A percentile compares a stretch with the other conserved stretches of the same genome.
Evolutionary conservation across 2,329 filamentous ascomycete genomes (phyloP).

Genomic region (Apiospora marii): DNA sequence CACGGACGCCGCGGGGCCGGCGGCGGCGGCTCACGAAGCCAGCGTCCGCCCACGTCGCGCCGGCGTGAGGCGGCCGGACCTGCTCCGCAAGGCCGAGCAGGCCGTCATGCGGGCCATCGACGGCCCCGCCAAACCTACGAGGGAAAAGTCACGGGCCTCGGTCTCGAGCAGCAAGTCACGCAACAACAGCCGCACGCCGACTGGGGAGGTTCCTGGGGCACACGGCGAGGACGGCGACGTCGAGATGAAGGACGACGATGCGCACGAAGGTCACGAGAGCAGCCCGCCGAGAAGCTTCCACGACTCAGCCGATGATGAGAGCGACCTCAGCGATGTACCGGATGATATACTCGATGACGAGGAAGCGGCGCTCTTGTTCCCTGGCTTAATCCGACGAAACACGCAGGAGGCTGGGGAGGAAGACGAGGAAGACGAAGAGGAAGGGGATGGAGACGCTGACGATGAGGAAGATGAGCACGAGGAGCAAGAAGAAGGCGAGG

Average conservation of each 20-base stretch:
- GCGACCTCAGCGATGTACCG: constrained; percentile 72
- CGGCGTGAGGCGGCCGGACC: constrained; percentile 62
- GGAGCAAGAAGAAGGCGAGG: constrained; percentile 31
- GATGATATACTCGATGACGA: constrained; percentile 54
- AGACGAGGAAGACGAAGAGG: constrained; percentile 33
- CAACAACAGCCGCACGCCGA: constrained; percentile 48
- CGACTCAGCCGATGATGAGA: constrained; percentile 73
- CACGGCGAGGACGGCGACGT: constrained; percentile 45
- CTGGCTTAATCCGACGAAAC: constrained; percentile 51
- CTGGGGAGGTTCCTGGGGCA: constrained; percentile 35
- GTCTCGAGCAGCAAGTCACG: constrained; percentile 57
- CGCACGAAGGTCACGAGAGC: constrained; percentile 41
- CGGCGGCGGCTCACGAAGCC: constrained; percentile 42
- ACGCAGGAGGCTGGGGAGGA: constrained; percentile 35
- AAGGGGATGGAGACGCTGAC: constrained; percentile 34
- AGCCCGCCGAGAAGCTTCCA: constrained; percentile 68
- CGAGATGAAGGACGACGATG: constrained; percentile 33
- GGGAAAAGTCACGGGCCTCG: constrained; percentile 60
- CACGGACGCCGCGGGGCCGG: constrained; percentile 41
- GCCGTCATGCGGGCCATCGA: constrained; percentile 61
- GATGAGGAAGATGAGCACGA: constrained; percentile 31
- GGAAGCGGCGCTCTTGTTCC: constrained; percentile 62
- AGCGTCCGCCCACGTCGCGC: constrained; percentile 51
- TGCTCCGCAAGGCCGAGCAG: constrained; percentile 69
- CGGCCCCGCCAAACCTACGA: constrained; percentile 51